Conservation (phyloP, 805 yeast genomes). For the Yamadazyma phyllophila region DNA sequence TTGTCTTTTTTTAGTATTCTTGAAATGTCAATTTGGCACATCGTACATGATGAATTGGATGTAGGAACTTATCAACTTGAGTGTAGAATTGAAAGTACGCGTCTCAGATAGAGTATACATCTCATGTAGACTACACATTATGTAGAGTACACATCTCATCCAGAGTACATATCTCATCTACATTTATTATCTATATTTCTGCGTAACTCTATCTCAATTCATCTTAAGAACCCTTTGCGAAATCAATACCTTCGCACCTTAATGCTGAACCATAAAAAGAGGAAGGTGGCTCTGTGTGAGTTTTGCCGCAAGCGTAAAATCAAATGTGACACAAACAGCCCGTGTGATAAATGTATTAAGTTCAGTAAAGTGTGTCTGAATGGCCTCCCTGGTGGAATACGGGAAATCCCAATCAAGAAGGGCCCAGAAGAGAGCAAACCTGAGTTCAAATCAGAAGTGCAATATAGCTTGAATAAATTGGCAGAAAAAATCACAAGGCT, state of each 20-base stretch:
- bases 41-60: too few relatives aligned
- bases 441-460: background rate
- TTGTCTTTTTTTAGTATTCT: too few relatives aligned
- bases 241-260: background rate
- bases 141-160: too few relatives aligned
- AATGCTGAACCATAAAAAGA: slow-evolving; percentile 11
- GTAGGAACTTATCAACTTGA: too few relatives aligned
- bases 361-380: slow-evolving; percentile 17
- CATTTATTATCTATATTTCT: too few relatives aligned
- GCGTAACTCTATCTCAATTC: too few relatives aligned
- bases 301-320: slow-evolving; percentile 38
- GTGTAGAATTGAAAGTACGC: too few relatives aligned
- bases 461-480: background rate
- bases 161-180: too few relatives aligned
- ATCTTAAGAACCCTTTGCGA: too few relatives aligned
- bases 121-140: too few relatives aligned
- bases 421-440: background rate
- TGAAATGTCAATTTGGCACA: too few relatives aligned
- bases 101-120: too few relatives aligned
- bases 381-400: background rate
- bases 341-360: slow-evolving; percentile 35
- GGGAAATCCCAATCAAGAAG: background rate
- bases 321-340: slow-evolving; percentile 35
- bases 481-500: slow-evolving; percentile 1
- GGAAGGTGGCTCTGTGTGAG: slow-evolving; percentile 33